Base-by-base conservation (phyloP, 2,329 filamentous ascomycete genomes). In the Clarireedia paspali region DNA sequence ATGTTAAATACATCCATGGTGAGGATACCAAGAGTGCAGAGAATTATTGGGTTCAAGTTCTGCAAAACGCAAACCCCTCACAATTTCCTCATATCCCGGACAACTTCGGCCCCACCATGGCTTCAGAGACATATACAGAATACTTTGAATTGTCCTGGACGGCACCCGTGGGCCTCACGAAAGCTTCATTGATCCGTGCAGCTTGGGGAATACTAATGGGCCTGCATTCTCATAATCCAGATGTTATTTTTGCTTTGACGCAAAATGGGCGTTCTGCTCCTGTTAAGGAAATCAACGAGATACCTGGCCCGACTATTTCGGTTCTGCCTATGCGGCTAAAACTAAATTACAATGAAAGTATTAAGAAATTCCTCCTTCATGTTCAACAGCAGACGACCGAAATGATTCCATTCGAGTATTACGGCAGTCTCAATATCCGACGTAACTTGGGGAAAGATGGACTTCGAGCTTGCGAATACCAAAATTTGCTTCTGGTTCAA, bases 351-450 rank as follows among this genome's bases (percentile, higher is more conserved):
- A 65, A 66, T 12, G 61, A 61, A 9, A 63, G 67, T 1, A 66
- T 74, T 9, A 59, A 62, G 0, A 65, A 75, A 36, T 79, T 74
- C 52, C 66, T 82, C 14, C 66, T 74, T 27, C 62, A 65, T 2
- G 67, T 81, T 2, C 76, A 81, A 24, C 66, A 74, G 26, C 69
- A 74, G 39, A 74, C 73, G 1, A 69, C 75, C 0, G 67, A 73
- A 6, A 75, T 77, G 60, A 77, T 80, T n/a, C 75, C 58, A 38
- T 60, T 59, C 50, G 58, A 64, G 50, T 58, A 64, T 26, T 56
- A 47, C 10, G 58, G 61, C 12, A 54, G 62, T 42, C 58, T 60
- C 14, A 55, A 61, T 14, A 64, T 64, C 42, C 42, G 56, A 20
- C 46, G 57, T 10, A 20, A 40, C 14, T 17, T 40, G 12, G 6